These are phyloP conservation scores for Claviceps purpurea DNA, from an alignment of 2,329 filamentous ascomycete species.

Conservation along the genomic window DNA sequence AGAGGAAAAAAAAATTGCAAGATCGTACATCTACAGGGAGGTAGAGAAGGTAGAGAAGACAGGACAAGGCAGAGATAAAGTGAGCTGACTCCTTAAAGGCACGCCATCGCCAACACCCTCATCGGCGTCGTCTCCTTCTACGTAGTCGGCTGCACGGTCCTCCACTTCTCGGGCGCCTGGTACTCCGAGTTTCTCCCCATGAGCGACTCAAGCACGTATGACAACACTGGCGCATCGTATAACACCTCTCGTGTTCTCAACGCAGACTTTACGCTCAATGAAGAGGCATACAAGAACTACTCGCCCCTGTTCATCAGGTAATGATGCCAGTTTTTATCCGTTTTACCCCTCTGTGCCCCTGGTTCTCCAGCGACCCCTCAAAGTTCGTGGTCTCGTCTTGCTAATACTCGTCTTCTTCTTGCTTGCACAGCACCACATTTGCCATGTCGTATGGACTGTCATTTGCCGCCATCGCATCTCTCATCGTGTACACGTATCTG, in stretches of 20 bases:
- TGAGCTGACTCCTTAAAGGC: conserved; percentile 25
- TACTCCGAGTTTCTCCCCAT: conserved; percentile 54
- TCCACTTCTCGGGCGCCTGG: conserved; percentile 56
- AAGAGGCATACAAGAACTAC: conserved; percentile 50
- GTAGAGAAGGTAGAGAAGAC: background rate
- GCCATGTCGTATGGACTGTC: conserved; percentile 56
- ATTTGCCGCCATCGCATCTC: conserved; percentile 56
- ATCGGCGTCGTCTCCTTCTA: conserved; percentile 55
- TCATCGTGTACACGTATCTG: conserved; percentile 54
- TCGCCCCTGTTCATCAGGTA: conserved; percentile 52
- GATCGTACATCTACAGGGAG: background rate
- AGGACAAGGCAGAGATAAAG: no score
- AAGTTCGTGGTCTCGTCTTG: background rate
- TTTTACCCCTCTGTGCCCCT: background rate
- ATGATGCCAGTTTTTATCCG: no score
- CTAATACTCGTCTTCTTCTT: background rate
- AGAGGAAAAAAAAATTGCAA: background rate
- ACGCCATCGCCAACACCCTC: conserved; percentile 59
- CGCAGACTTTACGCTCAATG: conserved; percentile 46
- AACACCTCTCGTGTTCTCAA: conserved; percentile 52
- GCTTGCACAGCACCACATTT: conserved; percentile 47
- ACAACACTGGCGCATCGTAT: conserved; percentile 53
- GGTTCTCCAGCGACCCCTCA: background rate
- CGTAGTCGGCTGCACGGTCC: conserved; percentile 40
- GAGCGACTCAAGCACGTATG: conserved; percentile 56